phyloP scores from a whole-genome alignment of 805 yeast species.

The Kodamaea hsintzibuensis region DNA sequence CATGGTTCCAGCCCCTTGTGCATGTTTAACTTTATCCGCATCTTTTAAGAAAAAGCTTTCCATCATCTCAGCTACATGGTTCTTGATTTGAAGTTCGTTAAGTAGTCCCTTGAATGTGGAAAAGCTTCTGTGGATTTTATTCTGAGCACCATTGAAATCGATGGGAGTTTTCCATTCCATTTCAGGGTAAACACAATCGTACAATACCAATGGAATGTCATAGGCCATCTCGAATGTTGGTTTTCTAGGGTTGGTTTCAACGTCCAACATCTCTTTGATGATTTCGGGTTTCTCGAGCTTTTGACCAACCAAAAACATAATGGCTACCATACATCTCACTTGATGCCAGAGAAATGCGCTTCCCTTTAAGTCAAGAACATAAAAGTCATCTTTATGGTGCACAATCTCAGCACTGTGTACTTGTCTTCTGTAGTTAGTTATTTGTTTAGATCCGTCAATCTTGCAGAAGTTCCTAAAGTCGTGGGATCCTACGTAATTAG shows the following conservation, averaged over 20 bases:
- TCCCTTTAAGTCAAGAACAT: conserved; percentile 77
- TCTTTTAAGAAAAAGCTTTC: conserved; percentile 31
- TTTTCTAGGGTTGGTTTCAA: conserved; percentile 55
- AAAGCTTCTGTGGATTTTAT: conserved; percentile 44
- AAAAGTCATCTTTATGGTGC: conserved; percentile 45
- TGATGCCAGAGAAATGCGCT: conserved; percentile 97
- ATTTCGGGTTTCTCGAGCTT: conserved; percentile 61
- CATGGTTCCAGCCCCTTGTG: conserved; percentile 32
- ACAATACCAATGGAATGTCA: conserved; percentile 82
- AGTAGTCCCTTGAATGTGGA: conserved; percentile 49
- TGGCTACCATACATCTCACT: conserved; percentile 92
- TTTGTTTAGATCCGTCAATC: conserved; percentile 91
- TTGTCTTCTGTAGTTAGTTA: conserved; percentile 70
- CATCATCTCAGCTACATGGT: conserved; percentile 53
- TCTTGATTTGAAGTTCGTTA: conserved; percentile 58
- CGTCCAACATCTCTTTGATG: conserved; percentile 59
- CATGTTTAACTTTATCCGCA: conserved; percentile 13
- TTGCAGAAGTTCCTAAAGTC: conserved; percentile 96
- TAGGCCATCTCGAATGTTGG: conserved; percentile 89
- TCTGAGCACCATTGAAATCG: conserved; percentile 21
- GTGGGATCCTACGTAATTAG: conserved; percentile 65
- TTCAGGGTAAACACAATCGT: conserved; percentile 75
- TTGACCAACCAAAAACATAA: conserved; percentile 80
- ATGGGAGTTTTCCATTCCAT: conserved; percentile 62
- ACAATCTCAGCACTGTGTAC: conserved; percentile 56